phyloP scores from a whole-genome alignment of 352 stramenopile genomes.

The Phytophthora brassicae region DNA sequence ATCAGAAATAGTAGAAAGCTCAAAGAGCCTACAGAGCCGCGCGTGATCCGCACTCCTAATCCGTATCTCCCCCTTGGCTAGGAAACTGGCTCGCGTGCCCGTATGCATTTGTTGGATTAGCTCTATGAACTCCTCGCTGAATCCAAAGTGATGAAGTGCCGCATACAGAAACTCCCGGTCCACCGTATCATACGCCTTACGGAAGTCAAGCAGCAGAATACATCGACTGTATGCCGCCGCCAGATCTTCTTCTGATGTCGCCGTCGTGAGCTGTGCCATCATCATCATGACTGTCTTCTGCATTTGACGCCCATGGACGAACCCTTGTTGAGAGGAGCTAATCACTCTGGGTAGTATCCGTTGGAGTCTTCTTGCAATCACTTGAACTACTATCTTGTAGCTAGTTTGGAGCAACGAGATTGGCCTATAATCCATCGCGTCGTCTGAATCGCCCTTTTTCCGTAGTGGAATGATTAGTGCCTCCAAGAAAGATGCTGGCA shows the following conservation, averaged over 20 bases:
- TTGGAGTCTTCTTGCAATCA: not conserved
- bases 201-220: not conserved
- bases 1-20: no score
- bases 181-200: not conserved
- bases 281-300: slow-evolving; percentile 1
- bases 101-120: not conserved
- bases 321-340: not conserved
- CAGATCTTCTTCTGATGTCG: not conserved
- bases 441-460: no score
- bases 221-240: not conserved
- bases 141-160: not conserved
- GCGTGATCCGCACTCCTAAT: no score
- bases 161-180: not conserved
- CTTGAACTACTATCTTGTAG: not conserved
- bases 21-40: no score
- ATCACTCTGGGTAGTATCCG: not conserved
- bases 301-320: not conserved
- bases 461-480: no score
- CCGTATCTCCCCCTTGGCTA: no score
- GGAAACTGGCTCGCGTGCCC: no score
- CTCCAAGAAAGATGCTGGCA: not conserved
- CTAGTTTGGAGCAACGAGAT: no score
- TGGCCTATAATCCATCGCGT: no score
- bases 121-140: not conserved
- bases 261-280: not conserved